A percentile compares a stretch with the other conserved stretches of the same genome.
Evolutionary conservation across 2,329 filamentous ascomycete species (phyloP).

Genomic region (Parafenestella ontariensis): DNA sequence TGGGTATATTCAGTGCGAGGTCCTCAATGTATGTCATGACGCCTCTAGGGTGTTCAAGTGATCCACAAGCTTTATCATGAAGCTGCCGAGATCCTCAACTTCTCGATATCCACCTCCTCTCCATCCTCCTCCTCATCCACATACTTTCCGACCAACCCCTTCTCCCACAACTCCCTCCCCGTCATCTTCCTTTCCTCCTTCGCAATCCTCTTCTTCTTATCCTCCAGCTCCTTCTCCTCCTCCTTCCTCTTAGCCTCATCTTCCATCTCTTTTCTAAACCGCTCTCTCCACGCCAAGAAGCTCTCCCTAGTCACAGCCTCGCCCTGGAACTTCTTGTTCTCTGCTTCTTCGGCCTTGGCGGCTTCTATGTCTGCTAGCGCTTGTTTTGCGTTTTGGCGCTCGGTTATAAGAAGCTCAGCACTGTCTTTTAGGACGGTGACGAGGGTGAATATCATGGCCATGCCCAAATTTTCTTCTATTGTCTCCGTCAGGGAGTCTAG

Average conservation of each 20-base stretch:
- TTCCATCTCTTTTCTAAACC: conserved; percentile 80
- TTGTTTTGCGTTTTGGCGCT: conserved; percentile 71
- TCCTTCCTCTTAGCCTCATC: conserved; percentile 67
- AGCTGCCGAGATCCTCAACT: conserved; percentile 56
- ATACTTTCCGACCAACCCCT: conserved; percentile 64
- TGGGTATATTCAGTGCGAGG: conserved; percentile 31
- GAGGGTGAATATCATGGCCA: conserved; percentile 96
- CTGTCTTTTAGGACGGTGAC: conserved; percentile 86
- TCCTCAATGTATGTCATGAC: not conserved
- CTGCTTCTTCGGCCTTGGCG: conserved; percentile 79
- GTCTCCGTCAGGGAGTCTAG: conserved; percentile 74
- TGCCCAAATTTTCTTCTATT: conserved; percentile 91
- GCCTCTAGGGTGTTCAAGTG: not conserved
- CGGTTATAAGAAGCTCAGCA: conserved; percentile 82
- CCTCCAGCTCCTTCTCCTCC: conserved; percentile 75
- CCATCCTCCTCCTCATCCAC: conserved; percentile 70
- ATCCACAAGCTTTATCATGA: conserved; percentile 16
- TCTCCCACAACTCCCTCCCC: conserved; percentile 60
- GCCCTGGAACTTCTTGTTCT: conserved; percentile 96
- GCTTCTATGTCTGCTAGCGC: conserved; percentile 61
- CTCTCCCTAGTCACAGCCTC: conserved; percentile 85
- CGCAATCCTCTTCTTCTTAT: conserved; percentile 55
- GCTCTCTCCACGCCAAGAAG: conserved; percentile 82
- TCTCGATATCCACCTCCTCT: conserved; percentile 56
- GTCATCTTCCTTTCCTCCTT: conserved; percentile 83